Percentiles rank a stretch among this genome's conserved stretches.
These are phyloP conservation scores for Iris pallida DNA, from an alignment of 116 monocot genomes.

Conservation along the genomic window DNA sequence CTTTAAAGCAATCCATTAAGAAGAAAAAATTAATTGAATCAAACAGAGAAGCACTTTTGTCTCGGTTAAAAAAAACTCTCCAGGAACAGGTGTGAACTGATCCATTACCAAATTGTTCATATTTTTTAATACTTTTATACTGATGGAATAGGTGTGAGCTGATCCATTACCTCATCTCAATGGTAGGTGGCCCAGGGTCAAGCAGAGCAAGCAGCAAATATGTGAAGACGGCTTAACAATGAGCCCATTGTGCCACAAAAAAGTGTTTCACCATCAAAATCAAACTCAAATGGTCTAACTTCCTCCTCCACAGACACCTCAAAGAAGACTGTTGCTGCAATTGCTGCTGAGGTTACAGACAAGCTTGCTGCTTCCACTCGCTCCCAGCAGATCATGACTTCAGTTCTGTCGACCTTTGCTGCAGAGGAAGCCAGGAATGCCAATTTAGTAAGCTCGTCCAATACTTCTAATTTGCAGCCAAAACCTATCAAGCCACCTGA, in stretches of 20 bases:
- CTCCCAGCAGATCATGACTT: slow-evolving; percentile 91
- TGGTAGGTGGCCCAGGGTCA: slow-evolving; percentile 10
- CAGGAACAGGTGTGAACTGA: slow-evolving; percentile 70
- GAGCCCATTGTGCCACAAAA: neutral
- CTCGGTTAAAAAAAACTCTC: slow-evolving; percentile 74
- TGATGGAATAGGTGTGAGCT: neutral
- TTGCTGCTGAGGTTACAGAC: slow-evolving; percentile 87
- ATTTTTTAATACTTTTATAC: no score
- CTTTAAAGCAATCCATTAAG: slow-evolving; percentile 61
- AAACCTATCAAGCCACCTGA: slow-evolving; percentile 27
- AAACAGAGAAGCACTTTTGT: slow-evolving; percentile 57
- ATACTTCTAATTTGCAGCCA: slow-evolving; percentile 8
- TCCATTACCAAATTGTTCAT: neutral
- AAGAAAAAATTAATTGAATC: slow-evolving; percentile 64
- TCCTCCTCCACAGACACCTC: slow-evolving; percentile 8
- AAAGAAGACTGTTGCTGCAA: slow-evolving; percentile 67
- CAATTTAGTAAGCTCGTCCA: slow-evolving; percentile 5
- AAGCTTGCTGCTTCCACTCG: slow-evolving; percentile 77
- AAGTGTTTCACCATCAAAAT: neutral
- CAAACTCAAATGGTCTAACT: slow-evolving; percentile 13
- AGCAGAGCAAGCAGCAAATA: slow-evolving; percentile 10
- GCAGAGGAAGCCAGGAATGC: slow-evolving; percentile 78
- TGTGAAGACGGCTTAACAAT: slow-evolving; percentile 9
- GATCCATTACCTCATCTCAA: neutral
- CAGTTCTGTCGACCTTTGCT: slow-evolving; percentile 86